Conservation (phyloP, 345 rosid species). For the Cochlearia excelsa region DNA sequence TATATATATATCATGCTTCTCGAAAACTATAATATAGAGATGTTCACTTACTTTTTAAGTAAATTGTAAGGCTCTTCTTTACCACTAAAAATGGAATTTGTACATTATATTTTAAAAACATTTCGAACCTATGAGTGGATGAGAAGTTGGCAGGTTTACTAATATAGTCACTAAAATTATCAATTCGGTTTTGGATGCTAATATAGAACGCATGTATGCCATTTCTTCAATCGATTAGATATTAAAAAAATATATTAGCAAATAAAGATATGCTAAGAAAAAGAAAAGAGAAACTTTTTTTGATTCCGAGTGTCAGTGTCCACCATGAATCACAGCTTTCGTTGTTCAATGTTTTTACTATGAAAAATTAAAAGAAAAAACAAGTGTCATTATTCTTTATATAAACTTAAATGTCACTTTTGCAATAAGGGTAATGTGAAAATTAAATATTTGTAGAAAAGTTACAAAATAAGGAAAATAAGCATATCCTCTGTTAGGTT, state of each 20-base stretch:
- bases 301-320: slow-evolving; percentile 26
- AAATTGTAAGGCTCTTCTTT: background rate
- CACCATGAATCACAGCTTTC: slow-evolving; percentile 30
- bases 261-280: slow-evolving; percentile 7
- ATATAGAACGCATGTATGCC: background rate
- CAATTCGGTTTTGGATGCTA: slow-evolving; percentile 1
- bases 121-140: slow-evolving; percentile 31
- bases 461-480: slow-evolving; percentile 8
- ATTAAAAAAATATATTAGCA: background rate
- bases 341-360: slow-evolving; percentile 7
- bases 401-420: slow-evolving; percentile 20
- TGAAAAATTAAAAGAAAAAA: slow-evolving; percentile 1
- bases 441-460: slow-evolving; percentile 2
- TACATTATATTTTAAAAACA: slow-evolving; percentile 4
- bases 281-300: background rate
- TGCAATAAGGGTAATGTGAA: slow-evolving; percentile 31
- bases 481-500: slow-evolving; percentile 32
- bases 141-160: slow-evolving; percentile 28
- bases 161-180: slow-evolving; percentile 12
- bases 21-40: too few relatives aligned
- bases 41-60: too few relatives aligned
- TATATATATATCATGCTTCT: too few relatives aligned
- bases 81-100: slow-evolving; percentile 26
- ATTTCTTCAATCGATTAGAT: background rate
- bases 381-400: slow-evolving; percentile 21